These are phyloP conservation scores for Stephania cephalantha DNA, from an alignment of 164 flowering plant species.

Conservation along the genomic window DNA sequence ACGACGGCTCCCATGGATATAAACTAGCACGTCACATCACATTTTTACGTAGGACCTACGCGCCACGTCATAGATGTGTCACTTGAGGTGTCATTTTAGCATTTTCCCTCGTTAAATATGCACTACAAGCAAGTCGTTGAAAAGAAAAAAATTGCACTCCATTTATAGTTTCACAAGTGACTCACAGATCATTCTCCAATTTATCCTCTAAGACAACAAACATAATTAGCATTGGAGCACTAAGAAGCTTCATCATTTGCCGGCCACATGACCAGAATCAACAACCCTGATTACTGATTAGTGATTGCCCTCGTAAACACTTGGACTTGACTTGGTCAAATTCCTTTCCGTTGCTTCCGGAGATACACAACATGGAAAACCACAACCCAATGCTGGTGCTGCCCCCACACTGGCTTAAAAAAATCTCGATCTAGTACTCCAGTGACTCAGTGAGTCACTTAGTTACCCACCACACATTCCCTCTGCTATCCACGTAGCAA, in stretches of 20 bases:
- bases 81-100: too few relatives aligned
- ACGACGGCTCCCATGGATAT: too few relatives aligned
- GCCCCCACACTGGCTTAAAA: not conserved
- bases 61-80: too few relatives aligned
- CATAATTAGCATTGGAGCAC: not conserved
- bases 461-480: not conserved
- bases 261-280: not conserved
- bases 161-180: not conserved
- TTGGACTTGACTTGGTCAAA: not conserved
- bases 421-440: not conserved
- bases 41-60: too few relatives aligned
- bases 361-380: not conserved
- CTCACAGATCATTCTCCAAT: not conserved
- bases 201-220: not conserved
- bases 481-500: not conserved
- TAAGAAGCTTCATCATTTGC: not conserved
- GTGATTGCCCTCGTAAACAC: not conserved
- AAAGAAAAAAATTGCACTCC: not conserved
- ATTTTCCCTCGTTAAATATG: too few relatives aligned
- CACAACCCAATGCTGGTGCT: not conserved
- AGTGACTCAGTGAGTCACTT: not conserved
- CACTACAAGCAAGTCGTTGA: too few relatives aligned
- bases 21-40: too few relatives aligned
- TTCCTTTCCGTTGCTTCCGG: constrained; percentile 1
- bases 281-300: not conserved